These are phyloP conservation scores for Closterium sp. DNA, from an alignment of 139 green algal genomes.

Conservation along the genomic window DNA sequence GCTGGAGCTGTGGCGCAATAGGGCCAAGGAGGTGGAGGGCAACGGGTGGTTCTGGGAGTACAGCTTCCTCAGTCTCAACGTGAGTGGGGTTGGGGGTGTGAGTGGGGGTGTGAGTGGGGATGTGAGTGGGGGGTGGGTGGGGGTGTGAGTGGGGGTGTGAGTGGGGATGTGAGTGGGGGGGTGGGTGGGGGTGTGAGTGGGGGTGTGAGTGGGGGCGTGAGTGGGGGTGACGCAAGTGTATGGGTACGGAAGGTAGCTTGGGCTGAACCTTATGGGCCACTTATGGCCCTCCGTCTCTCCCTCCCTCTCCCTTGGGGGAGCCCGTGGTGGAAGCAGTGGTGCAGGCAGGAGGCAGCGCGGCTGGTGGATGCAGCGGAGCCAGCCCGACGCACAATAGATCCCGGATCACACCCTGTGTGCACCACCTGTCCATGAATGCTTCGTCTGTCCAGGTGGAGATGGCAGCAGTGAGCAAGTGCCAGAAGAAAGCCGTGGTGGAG, in stretches of 20 bases:
- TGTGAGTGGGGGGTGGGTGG: neutral
- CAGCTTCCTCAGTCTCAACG: slow-evolving; percentile 24
- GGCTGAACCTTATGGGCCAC: too few relatives aligned
- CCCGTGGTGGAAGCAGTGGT: slow-evolving; percentile 48
- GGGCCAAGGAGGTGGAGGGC: slow-evolving; percentile 31
- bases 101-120: neutral
- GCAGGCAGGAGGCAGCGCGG: slow-evolving; percentile 42
- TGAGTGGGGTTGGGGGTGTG: slow-evolving; percentile 1
- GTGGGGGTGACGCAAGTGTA: too few relatives aligned
- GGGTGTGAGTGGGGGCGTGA: too few relatives aligned
- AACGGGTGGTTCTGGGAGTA: slow-evolving; percentile 56
- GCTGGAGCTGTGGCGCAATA: slow-evolving; percentile 40
- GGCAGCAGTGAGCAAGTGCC: slow-evolving; percentile 9
- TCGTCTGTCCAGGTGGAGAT: slow-evolving; percentile 21
- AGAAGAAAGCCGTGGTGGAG: slow-evolving; percentile 42
- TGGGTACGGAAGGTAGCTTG: too few relatives aligned
- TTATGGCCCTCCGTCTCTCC: neutral
- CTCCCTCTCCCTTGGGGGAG: neutral
- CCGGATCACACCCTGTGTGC: too few relatives aligned
- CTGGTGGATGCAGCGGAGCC: slow-evolving; percentile 34
- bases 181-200: neutral
- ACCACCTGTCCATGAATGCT: too few relatives aligned
- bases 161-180: neutral
- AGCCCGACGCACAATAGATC: neutral
- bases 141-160: neutral